Evolutionary conservation across 2,329 filamentous ascomycete species (phyloP), one percentile per base, ranked within the genome.

Genomic region (Dactylonectria estremocensis): DNA sequence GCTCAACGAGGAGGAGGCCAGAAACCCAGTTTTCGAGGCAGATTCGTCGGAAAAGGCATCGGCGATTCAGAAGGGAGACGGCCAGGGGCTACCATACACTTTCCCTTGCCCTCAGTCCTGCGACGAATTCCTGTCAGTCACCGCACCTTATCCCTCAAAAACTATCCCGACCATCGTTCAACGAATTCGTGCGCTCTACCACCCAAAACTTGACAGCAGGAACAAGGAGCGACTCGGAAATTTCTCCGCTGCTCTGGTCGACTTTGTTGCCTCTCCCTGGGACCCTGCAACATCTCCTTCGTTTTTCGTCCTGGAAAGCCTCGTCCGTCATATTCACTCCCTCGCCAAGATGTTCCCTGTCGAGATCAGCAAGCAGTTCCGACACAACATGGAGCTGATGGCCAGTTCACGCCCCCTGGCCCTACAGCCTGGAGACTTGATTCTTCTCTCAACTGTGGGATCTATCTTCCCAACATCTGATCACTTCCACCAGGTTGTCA

Each of bases 401-500:
- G 80, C 82, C 56, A 72, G 82, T 35, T 76, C 79, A 35, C 83
- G 89, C 40, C 83, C 87, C 5, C 79, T 90, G 40, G 80, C 83
- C 8, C 89, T 86, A 74, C 88, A 80, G 76, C 87, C 79, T 73
- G 93, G 94, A 18, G 95, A 99, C 76, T 82, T 99, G 20, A 83
- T 95, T 22, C 83, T 97, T n/a, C 83, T 99, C 40, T 95, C 94
- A 0, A 95, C 94, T 0, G 89, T 98, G 67, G 90, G 92, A 46
- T 91, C 90, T 2, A 93, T 97, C 60, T 99, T 97, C 77, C 95
- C 96, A 5, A 97, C 96, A 0, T 98, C 95, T 0, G 96, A 99
- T 81, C 95, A 98, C 81, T 99, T 98, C 81, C 96, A 99, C 76
- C 92, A 96, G 74, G 94, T 98, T 40, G 92, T 94, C 46, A 99